A percentile compares a stretch with the other conserved stretches of the same genome.
phyloP scores from a whole-genome alignment of 2,329 filamentous ascomycete genomes.

The Colletotrichum sp. region DNA sequence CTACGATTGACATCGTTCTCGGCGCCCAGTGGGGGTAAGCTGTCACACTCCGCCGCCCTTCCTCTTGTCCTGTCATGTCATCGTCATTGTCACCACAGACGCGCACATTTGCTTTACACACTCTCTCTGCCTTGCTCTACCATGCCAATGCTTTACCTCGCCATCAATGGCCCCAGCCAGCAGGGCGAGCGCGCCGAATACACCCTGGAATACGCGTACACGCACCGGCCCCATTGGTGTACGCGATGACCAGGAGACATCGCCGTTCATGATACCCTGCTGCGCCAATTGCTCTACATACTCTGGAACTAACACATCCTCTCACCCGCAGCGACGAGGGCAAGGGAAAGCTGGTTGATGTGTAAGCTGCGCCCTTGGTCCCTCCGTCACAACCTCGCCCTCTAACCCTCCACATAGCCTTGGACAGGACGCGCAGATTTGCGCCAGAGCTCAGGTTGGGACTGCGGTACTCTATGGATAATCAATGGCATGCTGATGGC shows the following conservation, averaged over 20 bases:
- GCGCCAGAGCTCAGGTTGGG: constrained; percentile 21
- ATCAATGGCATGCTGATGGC: constrained; percentile 20
- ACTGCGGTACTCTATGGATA: constrained; percentile 12
- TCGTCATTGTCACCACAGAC: neutral
- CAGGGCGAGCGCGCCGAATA: neutral
- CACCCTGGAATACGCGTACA: neutral
- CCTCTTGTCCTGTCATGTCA: neutral
- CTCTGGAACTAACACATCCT: constrained; percentile 1
- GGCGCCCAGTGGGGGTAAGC: constrained; percentile 44
- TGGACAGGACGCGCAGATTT: constrained; percentile 26
- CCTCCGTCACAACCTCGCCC: constrained; percentile 18
- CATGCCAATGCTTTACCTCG: constrained; percentile 16
- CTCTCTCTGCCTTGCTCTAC: constrained; percentile 23
- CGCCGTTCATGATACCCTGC: neutral
- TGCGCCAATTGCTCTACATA: neutral
- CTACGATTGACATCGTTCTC: constrained; percentile 36
- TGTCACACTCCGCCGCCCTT: constrained; percentile 9
- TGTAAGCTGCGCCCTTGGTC: constrained; percentile 26
- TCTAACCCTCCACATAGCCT: constrained; percentile 23
- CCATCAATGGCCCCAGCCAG: neutral
- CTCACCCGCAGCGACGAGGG: constrained; percentile 37
- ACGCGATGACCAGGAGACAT: neutral
- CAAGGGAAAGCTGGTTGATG: constrained; percentile 43
- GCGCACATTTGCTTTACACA: constrained; percentile 8
- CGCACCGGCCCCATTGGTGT: neutral